phyloP scores from a whole-genome alignment of 306 rosid genomes.

The Medicago ruthenica region DNA sequence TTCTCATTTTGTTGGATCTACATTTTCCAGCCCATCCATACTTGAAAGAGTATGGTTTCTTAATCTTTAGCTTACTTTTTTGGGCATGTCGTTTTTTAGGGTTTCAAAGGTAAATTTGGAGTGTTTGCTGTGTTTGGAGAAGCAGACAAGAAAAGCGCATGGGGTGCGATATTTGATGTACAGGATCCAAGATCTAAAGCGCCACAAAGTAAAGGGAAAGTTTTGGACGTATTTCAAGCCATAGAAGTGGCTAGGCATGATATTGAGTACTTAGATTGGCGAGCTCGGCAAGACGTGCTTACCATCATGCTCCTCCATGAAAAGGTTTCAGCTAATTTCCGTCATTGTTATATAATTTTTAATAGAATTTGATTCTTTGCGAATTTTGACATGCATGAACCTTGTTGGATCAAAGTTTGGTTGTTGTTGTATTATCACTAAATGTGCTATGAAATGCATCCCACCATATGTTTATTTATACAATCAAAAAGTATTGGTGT shows the following conservation, averaged over 20 bases:
- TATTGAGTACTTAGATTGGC: constrained; percentile 95
- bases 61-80: background rate
- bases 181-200: constrained; percentile 91
- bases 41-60: background rate
- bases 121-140: constrained; percentile 84
- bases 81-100: constrained; percentile 60
- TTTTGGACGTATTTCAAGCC: constrained; percentile 81
- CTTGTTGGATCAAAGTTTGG: background rate
- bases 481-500: constrained; percentile 31
- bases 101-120: constrained; percentile 67
- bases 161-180: constrained; percentile 92
- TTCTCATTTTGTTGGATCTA: constrained; percentile 2
- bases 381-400: constrained; percentile 1
- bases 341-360: background rate
- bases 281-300: constrained; percentile 96
- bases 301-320: constrained; percentile 96
- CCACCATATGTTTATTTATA: background rate
- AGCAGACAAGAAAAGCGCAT: constrained; percentile 69
- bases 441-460: background rate
- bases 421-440: background rate
- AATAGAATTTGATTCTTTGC: background rate
- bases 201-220: constrained; percentile 74
- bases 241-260: constrained; percentile 87
- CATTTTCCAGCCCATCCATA: background rate
- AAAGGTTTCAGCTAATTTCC: constrained; percentile 59